Percentiles rank a stretch among this genome's conserved stretches.
Conservation (phyloP, 1,284 basidiomycete species). For the Boletellus deceptivus region DNA sequence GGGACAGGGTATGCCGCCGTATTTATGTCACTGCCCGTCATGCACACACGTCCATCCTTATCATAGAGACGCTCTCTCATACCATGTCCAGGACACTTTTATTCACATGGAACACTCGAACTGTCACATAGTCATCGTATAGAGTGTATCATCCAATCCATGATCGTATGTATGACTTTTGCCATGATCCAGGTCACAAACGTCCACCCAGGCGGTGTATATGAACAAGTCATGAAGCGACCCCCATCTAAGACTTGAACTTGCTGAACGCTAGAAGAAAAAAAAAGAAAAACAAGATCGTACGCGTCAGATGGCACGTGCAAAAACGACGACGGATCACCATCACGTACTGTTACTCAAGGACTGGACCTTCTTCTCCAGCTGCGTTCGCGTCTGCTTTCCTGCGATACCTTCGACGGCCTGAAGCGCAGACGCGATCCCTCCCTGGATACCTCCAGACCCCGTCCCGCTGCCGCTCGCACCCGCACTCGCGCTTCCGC, state of each 20-base stretch:
- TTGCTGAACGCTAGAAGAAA: constrained; percentile 17
- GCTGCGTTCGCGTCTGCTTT: constrained; percentile 12
- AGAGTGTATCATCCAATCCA: neutral
- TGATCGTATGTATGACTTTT: too few relatives aligned
- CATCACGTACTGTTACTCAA: constrained; percentile 24
- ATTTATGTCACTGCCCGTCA: constrained; percentile 7
- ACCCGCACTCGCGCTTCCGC: neutral
- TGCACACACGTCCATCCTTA: neutral
- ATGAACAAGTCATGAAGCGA: too few relatives aligned
- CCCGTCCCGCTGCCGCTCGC: neutral
- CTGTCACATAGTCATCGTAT: neutral
- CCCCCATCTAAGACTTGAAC: constrained; percentile 6
- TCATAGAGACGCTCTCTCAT: neutral
- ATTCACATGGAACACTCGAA: constrained; percentile 5
- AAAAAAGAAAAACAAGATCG: too few relatives aligned
- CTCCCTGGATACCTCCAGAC: neutral
- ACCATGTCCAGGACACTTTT: constrained; percentile 8
- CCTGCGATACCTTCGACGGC: constrained; percentile 30
- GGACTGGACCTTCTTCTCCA: constrained; percentile 24
- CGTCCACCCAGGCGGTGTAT: too few relatives aligned
- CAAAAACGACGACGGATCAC: neutral
- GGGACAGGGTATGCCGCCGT: neutral
- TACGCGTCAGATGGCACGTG: neutral
- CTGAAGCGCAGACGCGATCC: constrained; percentile 14
- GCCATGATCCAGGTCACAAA: too few relatives aligned